Evolutionary conservation across 1,284 basidiomycete genomes (phyloP).

Genomic region (Irpex sp.): DNA sequence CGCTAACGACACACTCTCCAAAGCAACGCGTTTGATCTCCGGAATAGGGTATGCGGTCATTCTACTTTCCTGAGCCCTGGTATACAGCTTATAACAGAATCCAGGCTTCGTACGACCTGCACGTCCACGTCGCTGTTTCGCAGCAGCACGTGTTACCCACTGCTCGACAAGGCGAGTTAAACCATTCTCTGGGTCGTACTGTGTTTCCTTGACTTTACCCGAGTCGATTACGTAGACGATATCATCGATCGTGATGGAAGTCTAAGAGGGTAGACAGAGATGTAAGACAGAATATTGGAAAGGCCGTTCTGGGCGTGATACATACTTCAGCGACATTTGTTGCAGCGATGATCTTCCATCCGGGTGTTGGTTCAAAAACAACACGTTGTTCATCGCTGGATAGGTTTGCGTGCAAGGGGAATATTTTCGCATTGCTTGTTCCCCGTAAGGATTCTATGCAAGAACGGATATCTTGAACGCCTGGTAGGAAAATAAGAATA

Average conservation of each 20-base stretch:
- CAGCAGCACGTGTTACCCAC: slow-evolving; percentile 81
- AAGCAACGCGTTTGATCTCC: slow-evolving; percentile 87
- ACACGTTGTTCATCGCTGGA: slow-evolving; percentile 81
- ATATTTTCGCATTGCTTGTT: slow-evolving; percentile 48
- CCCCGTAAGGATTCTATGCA: slow-evolving; percentile 69
- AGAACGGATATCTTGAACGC: slow-evolving; percentile 84
- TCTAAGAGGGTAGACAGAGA: slow-evolving; percentile 43
- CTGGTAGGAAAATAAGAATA: slow-evolving; percentile 86
- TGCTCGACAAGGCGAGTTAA: slow-evolving; percentile 78
- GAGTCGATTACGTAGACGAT: slow-evolving; percentile 83
- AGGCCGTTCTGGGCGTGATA: slow-evolving; percentile 9
- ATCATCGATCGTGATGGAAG: slow-evolving; percentile 93
- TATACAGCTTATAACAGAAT: slow-evolving; percentile 84
- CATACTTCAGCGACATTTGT: slow-evolving; percentile 85
- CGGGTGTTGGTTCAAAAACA: slow-evolving; percentile 67
- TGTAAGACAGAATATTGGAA: not conserved
- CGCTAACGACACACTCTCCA: slow-evolving; percentile 81
- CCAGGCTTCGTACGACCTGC: slow-evolving; percentile 88
- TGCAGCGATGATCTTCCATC: slow-evolving; percentile 85
- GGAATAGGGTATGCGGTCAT: slow-evolving; percentile 79
- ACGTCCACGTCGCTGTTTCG: slow-evolving; percentile 82
- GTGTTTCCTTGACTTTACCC: slow-evolving; percentile 89
- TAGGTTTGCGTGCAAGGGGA: slow-evolving; percentile 90
- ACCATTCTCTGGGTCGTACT: slow-evolving; percentile 75
- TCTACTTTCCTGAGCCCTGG: slow-evolving; percentile 64